Percentiles rank a stretch among this genome's conserved stretches.
phyloP scores from a whole-genome alignment of 345 rosid species.

The Aquilaria sinensis region DNA sequence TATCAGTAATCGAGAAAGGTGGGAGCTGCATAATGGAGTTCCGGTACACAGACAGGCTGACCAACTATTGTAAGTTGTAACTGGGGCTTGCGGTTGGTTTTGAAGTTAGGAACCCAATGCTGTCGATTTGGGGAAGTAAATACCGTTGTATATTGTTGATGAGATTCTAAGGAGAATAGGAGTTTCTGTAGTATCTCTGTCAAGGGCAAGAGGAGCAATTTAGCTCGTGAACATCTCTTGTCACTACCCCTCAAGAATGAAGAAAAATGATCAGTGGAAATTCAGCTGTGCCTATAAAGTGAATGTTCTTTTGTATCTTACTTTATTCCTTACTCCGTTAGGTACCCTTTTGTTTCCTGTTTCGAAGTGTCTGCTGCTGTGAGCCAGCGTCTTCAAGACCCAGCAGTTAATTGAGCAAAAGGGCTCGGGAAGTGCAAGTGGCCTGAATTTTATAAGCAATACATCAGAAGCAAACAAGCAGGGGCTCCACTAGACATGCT shows the following conservation, averaged over 20 bases:
- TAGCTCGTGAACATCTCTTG: background rate
- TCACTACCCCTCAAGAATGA: conserved; percentile 13
- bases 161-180: conserved; percentile 33
- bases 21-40: conserved; percentile 18
- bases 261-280: conserved; percentile 22
- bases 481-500: conserved; percentile 7
- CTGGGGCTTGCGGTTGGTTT: conserved; percentile 16
- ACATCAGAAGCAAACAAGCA: background rate
- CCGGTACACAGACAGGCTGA: conserved; percentile 10
- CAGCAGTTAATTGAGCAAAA: conserved; percentile 1
- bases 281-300: conserved; percentile 17
- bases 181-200: conserved; percentile 17
- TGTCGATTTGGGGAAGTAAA: conserved; percentile 34
- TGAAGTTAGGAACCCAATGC: conserved; percentile 12
- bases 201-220: conserved; percentile 20
- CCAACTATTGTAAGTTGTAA: conserved; percentile 5
- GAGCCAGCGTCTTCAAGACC: conserved; percentile 5
- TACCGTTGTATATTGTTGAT: conserved; percentile 32
- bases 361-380: conserved; percentile 12
- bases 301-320: background rate
- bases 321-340: background rate
- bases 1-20: conserved; percentile 17
- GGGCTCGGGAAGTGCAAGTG: background rate
- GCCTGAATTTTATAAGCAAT: background rate
- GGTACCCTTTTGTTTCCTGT: background rate